Evolutionary conservation across 2,329 filamentous ascomycete species (phyloP).

Genomic region (Endocalyx cinctus): DNA sequence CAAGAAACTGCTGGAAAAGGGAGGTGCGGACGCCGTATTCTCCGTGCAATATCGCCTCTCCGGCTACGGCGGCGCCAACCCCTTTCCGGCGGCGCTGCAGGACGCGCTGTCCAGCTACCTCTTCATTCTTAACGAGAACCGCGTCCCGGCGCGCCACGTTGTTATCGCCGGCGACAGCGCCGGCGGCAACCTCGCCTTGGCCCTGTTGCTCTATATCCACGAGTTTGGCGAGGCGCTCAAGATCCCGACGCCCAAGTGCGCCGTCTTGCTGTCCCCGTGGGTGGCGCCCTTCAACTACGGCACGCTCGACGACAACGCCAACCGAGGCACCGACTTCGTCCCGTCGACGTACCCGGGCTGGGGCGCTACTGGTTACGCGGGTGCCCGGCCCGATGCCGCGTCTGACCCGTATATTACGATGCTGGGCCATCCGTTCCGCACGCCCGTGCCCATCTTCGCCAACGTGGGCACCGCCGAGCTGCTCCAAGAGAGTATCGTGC

Average conservation of each 20-base stretch:
- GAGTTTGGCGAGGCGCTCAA: constrained; percentile 27
- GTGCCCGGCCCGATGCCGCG: constrained; percentile 11
- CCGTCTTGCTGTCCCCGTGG: constrained; percentile 24
- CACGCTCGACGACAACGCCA: constrained; percentile 1
- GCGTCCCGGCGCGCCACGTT: constrained; percentile 32
- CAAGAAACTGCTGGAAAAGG: constrained; percentile 29
- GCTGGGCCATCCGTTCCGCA: constrained; percentile 30
- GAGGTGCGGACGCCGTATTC: constrained; percentile 32
- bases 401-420: constrained; percentile 25
- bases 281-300: constrained; percentile 11
- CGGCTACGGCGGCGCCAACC: constrained; percentile 28
- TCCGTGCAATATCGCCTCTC: constrained; percentile 41
- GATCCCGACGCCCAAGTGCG: constrained; percentile 22
- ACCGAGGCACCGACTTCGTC: constrained; percentile 33
- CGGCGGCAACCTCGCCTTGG: constrained; percentile 38
- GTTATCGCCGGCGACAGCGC: constrained; percentile 42
- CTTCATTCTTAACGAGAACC: constrained; percentile 34
- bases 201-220: constrained; percentile 37
- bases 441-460: constrained; percentile 33
- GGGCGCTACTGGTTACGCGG: constrained; percentile 31
- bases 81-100: constrained; percentile 43
- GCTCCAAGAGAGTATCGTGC: not conserved
- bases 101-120: constrained; percentile 39
- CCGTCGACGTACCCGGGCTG: constrained; percentile 31
- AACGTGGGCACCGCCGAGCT: not conserved